Percentiles rank a stretch among this genome's conserved stretches.
Conservation (phyloP, 2,329 filamentous ascomycete genomes). For the Paramyrothecium roridum region DNA sequence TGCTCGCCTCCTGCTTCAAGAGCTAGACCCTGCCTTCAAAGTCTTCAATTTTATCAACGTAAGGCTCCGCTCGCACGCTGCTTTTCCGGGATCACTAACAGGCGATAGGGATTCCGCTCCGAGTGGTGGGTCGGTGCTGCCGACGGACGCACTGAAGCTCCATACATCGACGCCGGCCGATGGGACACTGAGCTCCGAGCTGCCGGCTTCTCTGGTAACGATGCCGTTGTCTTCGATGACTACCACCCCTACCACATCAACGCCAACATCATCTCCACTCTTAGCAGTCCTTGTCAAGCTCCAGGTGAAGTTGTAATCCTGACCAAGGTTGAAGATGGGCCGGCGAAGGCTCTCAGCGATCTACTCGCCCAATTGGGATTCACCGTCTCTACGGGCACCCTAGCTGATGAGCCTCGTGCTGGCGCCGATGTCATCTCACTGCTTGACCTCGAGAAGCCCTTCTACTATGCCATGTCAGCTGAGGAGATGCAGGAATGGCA, state of each 20-base stretch:
- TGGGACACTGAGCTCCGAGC: constrained; percentile 23
- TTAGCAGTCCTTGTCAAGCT: neutral
- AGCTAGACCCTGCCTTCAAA: constrained; percentile 18
- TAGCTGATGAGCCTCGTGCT: constrained; percentile 11
- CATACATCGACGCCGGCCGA: constrained; percentile 14
- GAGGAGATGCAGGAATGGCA: constrained; percentile 11
- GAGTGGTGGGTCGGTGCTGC: constrained; percentile 33
- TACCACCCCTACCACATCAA: constrained; percentile 10
- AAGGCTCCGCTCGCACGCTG: neutral
- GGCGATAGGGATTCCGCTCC: constrained; percentile 17
- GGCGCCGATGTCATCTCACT: constrained; percentile 22
- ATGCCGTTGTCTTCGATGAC: constrained; percentile 13
- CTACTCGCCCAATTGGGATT: constrained; percentile 11
- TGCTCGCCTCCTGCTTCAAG: constrained; percentile 26
- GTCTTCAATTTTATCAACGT: constrained; percentile 20
- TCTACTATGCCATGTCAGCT: constrained; percentile 18
- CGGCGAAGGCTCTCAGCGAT: neutral
- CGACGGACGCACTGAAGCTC: constrained; percentile 21
- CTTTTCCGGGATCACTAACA: too few species aligned
- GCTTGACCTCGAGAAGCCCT: constrained; percentile 20
- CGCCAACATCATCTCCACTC: constrained; percentile 8
- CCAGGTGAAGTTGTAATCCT: constrained; percentile 1
- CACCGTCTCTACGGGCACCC: constrained; percentile 8
- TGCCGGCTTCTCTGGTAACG: constrained; percentile 18
- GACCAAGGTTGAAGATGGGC: neutral